Percentiles rank a stretch among this genome's conserved stretches.
These are phyloP conservation scores for Naumovozyma baii DNA, from an alignment of 805 yeast genomes.

Conservation along the genomic window DNA sequence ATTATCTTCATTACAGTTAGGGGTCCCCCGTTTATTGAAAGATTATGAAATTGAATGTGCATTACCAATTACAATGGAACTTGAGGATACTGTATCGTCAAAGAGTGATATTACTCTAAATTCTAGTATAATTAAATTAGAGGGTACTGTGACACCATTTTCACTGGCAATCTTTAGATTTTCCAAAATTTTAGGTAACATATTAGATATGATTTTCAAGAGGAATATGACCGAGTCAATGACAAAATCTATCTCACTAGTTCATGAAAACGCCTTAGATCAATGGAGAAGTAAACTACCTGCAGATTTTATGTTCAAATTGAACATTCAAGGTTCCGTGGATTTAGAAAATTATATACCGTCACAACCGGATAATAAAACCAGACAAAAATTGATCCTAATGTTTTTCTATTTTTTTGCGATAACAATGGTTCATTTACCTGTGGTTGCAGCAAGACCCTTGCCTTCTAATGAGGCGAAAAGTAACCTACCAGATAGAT, in stretches of 20 bases:
- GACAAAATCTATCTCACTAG: conserved; percentile 22
- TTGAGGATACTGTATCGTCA: conserved; percentile 13
- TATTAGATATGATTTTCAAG: conserved; percentile 61
- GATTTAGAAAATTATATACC: conserved; percentile 20
- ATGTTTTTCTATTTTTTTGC: conserved; percentile 53
- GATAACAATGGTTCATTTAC: conserved; percentile 53
- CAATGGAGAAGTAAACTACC: conserved; percentile 73
- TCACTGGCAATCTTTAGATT: conserved; percentile 60
- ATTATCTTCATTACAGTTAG: conserved; percentile 64
- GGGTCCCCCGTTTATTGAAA: conserved; percentile 71
- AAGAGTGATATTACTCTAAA: conserved; percentile 34
- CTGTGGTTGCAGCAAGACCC: conserved; percentile 42
- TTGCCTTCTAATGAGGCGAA: conserved; percentile 6
- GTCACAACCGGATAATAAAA: too few relatives aligned
- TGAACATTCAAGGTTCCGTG: conserved; percentile 46
- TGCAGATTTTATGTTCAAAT: conserved; percentile 46
- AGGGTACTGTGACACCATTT: conserved; percentile 58
- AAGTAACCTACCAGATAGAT: conserved; percentile 19
- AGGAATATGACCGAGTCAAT: conserved; percentile 35
- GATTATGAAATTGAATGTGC: conserved; percentile 84
- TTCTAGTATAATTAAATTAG: conserved; percentile 45
- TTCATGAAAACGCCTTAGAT: conserved; percentile 61
- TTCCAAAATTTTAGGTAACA: conserved; percentile 62
- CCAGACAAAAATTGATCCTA: conserved; percentile 45
- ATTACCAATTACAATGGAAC: conserved; percentile 51